Base-by-base conservation (phyloP, 1,284 basidiomycete species). In the Austroboletus novae-zelandiae region DNA sequence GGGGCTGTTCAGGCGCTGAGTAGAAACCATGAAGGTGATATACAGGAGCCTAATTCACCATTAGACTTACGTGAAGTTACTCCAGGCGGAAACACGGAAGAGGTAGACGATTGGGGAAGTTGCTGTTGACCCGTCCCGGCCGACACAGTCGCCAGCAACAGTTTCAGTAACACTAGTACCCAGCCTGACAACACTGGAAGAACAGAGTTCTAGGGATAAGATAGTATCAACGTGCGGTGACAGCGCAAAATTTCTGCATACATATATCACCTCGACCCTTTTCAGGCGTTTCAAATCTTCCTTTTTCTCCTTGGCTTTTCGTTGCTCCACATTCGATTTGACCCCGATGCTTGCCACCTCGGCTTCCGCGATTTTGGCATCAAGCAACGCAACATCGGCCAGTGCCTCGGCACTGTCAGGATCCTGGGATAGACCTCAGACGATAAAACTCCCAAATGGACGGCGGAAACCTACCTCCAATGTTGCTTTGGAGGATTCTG, bases 261-360 rank as follows among this genome's bases (percentile, higher is more conserved):
- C 94, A 71, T 98, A 98, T 60, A 97, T 87, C 52, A 89, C 78
- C 66, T 98, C 94, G 1, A 96, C 86, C 49, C 94, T 75, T 67
- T 90, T 89, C 48, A 98, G 71, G 42, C 91, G 80, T 75, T 90
- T 84, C 25, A 96, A 70, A 61, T 95, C 91, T 61, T 88, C 83
- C 57, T 76, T 83, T 54, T 81, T 76, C 59, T 91, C 84, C 60
- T 77, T 82, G 4, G 84, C 79, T 51, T 77, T 84, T 53, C 82
- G 78, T 56, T 78, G 81, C 41, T 89, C 85, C 10, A 71, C 69
- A 34, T 59, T 61, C 11, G 74, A 75, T 59, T 83, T 75, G 1
- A 82, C 79, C 9, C 75, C 72, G 55, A 77, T 71, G 57, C 88
- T 74, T 15, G 79, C 78, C 37, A 74, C 73, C 48, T 81, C 81